These are phyloP conservation scores for Meyerozyma carpophila DNA, from an alignment of 1,139 yeast genomes.

Conservation along the genomic window DNA sequence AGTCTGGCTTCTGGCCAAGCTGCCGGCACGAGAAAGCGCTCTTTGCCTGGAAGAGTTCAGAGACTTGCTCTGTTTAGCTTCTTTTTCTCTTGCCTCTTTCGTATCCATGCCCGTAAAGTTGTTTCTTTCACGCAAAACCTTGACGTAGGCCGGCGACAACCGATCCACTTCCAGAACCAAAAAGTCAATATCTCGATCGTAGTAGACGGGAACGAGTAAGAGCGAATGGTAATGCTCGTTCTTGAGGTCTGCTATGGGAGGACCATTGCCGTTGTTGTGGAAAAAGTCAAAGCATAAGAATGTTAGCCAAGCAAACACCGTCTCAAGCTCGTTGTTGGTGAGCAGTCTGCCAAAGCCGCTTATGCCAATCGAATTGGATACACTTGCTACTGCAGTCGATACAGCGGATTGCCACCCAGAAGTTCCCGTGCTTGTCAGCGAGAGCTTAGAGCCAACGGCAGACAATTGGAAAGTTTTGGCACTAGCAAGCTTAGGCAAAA, in stretches of 20 bases:
- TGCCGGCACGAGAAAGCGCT: slow-evolving; percentile 41
- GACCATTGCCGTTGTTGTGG: slow-evolving; percentile 80
- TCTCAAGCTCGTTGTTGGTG: slow-evolving; percentile 58
- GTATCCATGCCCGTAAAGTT: slow-evolving; percentile 17
- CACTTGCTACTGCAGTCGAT: slow-evolving; percentile 46
- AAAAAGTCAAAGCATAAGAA: slow-evolving; percentile 67
- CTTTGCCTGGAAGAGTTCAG: slow-evolving; percentile 4
- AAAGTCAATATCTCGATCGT: slow-evolving; percentile 48
- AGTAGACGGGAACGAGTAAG: slow-evolving; percentile 60
- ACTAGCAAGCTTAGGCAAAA: slow-evolving; percentile 66
- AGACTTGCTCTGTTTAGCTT: too few species aligned
- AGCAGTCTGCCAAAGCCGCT: slow-evolving; percentile 53
- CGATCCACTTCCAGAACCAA: slow-evolving; percentile 58
- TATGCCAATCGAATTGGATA: slow-evolving; percentile 36
- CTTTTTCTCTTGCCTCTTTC: neutral
- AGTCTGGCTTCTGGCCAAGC: slow-evolving; percentile 60
- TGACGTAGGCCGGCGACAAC: slow-evolving; percentile 47
- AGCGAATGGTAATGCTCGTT: slow-evolving; percentile 62
- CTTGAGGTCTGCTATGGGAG: slow-evolving; percentile 60
- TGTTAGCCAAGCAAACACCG: slow-evolving; percentile 68
- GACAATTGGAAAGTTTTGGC: slow-evolving; percentile 40
- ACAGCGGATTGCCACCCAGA: slow-evolving; percentile 47
- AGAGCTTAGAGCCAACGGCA: slow-evolving; percentile 14
- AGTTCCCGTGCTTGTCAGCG: slow-evolving; percentile 8
- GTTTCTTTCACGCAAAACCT: slow-evolving; percentile 42